Base-by-base conservation (phyloP, 805 yeast genomes). In the Pichia phayaonensis region DNA sequence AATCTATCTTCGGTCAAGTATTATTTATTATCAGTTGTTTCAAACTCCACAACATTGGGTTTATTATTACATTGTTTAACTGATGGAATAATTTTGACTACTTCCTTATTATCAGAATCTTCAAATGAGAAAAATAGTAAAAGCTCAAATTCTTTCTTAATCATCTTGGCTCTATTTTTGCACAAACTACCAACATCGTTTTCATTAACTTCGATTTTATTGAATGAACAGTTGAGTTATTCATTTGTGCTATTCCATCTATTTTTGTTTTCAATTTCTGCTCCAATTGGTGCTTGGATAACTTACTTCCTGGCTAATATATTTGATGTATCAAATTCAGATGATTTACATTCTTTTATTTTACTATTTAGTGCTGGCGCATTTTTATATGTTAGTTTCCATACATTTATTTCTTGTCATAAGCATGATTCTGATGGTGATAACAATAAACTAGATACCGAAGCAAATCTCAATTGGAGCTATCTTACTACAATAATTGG, bases 161-260 rank as follows among this genome's bases (percentile, higher is more conserved):
- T 86, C 46, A 76, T 83, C 44, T 46, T 81, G 13, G 82, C 87
- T 13, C 77, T 86, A 27, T 71, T 85, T 52, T 60, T 83, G 31
- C 94, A 86, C 69, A 86, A 86, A 63, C 69, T 85, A 6, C 94
- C 94, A 0, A 83, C 92, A 0, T 74, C 88, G 6, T 82, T 86
- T 62, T 84, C 90, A 40, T 70, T 86, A 41, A 63, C 78, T 5
- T 73, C 86, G 1, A 70, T 84, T 16, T 68, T 86, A 29, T 57
- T 77, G 12, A 66, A 68, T 36, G 70, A 72, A 5, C 51, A 73
- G 2, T 24, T 55, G 2, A 44, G 69, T 31, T 50, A 58, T 34
- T 45, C 57, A 22, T 55, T 65, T 24, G 68, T 79, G 22, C 56
- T 71, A 46, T 62, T 73, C 24, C 84, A 83, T 57, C 57, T 85